Conservation (phyloP, 2,329 filamentous ascomycete species). For the Aciculosporium take region DNA sequence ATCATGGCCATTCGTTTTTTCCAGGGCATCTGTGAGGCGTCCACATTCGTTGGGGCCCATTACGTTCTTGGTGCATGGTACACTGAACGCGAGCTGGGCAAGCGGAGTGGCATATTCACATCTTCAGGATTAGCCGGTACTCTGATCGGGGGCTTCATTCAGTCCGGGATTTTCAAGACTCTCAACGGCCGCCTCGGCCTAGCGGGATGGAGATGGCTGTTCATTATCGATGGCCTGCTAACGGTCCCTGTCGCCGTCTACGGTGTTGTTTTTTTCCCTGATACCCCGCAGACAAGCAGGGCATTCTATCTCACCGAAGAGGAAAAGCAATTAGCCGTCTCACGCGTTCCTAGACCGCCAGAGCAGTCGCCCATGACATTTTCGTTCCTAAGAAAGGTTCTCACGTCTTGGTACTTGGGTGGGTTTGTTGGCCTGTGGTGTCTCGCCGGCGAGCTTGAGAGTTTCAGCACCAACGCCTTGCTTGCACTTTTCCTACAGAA, state of each 20-base stretch:
- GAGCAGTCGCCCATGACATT: slow-evolving; percentile 30
- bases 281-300: slow-evolving; percentile 31
- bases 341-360: slow-evolving; percentile 24
- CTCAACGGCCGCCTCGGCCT: slow-evolving; percentile 35
- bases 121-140: slow-evolving; percentile 44
- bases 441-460: slow-evolving; percentile 57
- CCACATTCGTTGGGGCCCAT: slow-evolving; percentile 26
- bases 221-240: slow-evolving; percentile 52
- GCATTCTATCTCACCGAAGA: slow-evolving; percentile 30
- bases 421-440: slow-evolving; percentile 54
- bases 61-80: slow-evolving; percentile 42
- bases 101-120: slow-evolving; percentile 49
- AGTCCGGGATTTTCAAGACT: slow-evolving; percentile 43
- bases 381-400: slow-evolving; percentile 38
- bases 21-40: slow-evolving; percentile 24
- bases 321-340: slow-evolving; percentile 28
- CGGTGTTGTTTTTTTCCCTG: slow-evolving; percentile 22
- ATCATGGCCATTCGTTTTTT: slow-evolving; percentile 25
- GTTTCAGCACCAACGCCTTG: slow-evolving; percentile 51
- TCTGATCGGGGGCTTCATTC: slow-evolving; percentile 38
- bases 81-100: slow-evolving; percentile 44
- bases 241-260: slow-evolving; percentile 22
- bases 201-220: slow-evolving; percentile 54
- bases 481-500: slow-evolving; percentile 35
- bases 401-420: slow-evolving; percentile 50